Evolutionary conservation across 2,329 filamentous ascomycete species (phyloP), one percentile per base, ranked within the genome.

Genomic region (Colletotrichum tropicicola): DNA sequence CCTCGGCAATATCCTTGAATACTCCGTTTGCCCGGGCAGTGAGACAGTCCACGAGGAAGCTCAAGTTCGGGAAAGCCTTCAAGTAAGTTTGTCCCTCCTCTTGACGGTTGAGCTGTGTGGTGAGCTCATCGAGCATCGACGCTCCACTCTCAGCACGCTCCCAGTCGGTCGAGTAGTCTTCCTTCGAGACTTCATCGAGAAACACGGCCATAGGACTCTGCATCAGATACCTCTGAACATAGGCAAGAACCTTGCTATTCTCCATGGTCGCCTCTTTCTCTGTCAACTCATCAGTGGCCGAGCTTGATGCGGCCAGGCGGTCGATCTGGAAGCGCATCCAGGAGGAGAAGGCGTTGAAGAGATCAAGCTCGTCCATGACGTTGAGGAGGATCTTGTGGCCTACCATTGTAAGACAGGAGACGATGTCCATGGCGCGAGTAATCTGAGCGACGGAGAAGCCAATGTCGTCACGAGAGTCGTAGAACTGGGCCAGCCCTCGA

Each of bases 261-360:
- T 97, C 92, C 65, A 97, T 87, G 0, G 88, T 87, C 1, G 91
- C 89, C 70, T 96, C 92, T 69, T 91, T 92, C 65, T 95, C 93
- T 23, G 89, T 85, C 45, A 92, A 83, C 68, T 98, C 95, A 21
- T 93, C 89, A 7, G 83, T 84, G 15, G 84, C 82, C 0, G 89
- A 70, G 81, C 70, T 91, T 79, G 73, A 80, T 4, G 91, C 88
- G 6, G 88, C 87, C 47, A 95, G 86, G 13, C 91, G 87, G 68
- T 97, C 92, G 63, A 97, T 95, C 72, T 94, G 90, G 71, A 93
- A 87, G 32, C 90, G 89, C 53, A 98, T 81, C 95, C 95, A 98
- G 56, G 85, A 83, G 1, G 92, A 94, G 73, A 98, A 98, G 5
- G 88, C 85, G 2, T 81, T 76, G 71, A 97, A 98, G 52, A 94